These are phyloP conservation scores for Torulaspora maleeae DNA, from an alignment of 805 yeast genomes.

Conservation along the genomic window DNA sequence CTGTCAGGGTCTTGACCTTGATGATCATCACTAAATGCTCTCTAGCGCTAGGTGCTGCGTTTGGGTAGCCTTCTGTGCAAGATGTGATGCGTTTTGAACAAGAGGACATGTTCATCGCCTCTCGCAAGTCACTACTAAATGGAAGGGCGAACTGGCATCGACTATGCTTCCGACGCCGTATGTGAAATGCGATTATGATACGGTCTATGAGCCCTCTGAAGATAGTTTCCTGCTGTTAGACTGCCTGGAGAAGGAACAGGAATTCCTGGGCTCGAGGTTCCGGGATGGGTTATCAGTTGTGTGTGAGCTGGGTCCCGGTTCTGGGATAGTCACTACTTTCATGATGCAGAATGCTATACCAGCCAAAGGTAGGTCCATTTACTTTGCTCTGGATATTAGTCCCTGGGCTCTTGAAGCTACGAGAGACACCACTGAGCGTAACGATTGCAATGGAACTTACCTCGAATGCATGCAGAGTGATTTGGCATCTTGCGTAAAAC, in stretches of 20 bases:
- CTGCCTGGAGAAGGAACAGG: constrained; percentile 59
- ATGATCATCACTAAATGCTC: constrained; percentile 14
- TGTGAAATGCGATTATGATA: constrained; percentile 54
- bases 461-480: constrained; percentile 54
- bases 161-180: constrained; percentile 79
- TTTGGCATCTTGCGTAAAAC: constrained; percentile 48
- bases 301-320: constrained; percentile 85
- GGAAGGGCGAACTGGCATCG: not conserved
- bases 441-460: constrained; percentile 26
- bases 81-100: not conserved
- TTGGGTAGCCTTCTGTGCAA: not conserved
- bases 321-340: constrained; percentile 85
- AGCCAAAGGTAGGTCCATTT: constrained; percentile 39
- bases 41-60: not conserved
- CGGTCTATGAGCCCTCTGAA: constrained; percentile 92
- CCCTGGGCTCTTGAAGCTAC: constrained; percentile 66
- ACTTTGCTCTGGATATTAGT: constrained; percentile 73
- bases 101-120: constrained; percentile 1
- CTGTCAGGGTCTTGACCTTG: constrained; percentile 33
- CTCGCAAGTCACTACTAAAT: not conserved
- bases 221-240: constrained; percentile 85
- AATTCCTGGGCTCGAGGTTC: constrained; percentile 35
- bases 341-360: constrained; percentile 49
- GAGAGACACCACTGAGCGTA: constrained; percentile 40
- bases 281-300: constrained; percentile 46